Percentiles rank a stretch among this genome's conserved stretches.
These are phyloP conservation scores for Capronia coronata DNA, from an alignment of 2,329 filamentous ascomycete species.

Conservation along the genomic window DNA sequence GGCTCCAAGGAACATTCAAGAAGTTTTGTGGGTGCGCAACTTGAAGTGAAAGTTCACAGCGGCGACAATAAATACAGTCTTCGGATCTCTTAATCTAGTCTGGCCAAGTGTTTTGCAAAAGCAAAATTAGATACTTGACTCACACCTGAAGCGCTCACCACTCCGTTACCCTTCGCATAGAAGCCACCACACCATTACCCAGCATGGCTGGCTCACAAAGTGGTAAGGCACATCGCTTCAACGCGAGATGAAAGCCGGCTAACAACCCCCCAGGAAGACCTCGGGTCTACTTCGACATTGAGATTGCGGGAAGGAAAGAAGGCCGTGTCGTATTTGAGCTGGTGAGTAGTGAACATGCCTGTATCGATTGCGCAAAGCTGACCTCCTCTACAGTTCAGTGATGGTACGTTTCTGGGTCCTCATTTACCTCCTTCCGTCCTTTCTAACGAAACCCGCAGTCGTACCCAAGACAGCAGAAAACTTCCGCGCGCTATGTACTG, in stretches of 20 bases:
- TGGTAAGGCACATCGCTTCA: constrained; percentile 16
- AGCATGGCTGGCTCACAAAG: constrained; percentile 18
- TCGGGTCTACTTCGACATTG: constrained; percentile 90
- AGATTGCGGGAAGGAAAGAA: constrained; percentile 64
- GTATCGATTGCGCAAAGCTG: constrained; percentile 3
- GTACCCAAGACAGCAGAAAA: constrained; percentile 96
- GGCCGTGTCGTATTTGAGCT: constrained; percentile 86
- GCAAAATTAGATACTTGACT: background rate
- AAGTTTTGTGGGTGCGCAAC: constrained; percentile 17
- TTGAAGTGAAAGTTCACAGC: background rate
- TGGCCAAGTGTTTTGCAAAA: background rate
- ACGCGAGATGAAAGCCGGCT: background rate
- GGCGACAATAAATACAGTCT: background rate
- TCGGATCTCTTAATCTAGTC: background rate
- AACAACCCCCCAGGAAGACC: constrained; percentile 50
- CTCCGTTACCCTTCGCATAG: background rate
- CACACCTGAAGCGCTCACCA: background rate
- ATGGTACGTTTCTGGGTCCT: constrained; percentile 11
- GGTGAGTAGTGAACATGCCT: constrained; percentile 40
- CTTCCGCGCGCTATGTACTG: constrained; percentile 89
- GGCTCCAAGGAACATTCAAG: constrained; percentile 21
- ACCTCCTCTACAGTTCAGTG: constrained; percentile 24
- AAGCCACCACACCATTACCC: background rate
- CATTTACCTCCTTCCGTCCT: background rate
- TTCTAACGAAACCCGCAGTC: constrained; percentile 51